These are phyloP conservation scores for Lachnellula hyalina DNA, from an alignment of 2,329 filamentous ascomycete genomes.

Conservation along the genomic window DNA sequence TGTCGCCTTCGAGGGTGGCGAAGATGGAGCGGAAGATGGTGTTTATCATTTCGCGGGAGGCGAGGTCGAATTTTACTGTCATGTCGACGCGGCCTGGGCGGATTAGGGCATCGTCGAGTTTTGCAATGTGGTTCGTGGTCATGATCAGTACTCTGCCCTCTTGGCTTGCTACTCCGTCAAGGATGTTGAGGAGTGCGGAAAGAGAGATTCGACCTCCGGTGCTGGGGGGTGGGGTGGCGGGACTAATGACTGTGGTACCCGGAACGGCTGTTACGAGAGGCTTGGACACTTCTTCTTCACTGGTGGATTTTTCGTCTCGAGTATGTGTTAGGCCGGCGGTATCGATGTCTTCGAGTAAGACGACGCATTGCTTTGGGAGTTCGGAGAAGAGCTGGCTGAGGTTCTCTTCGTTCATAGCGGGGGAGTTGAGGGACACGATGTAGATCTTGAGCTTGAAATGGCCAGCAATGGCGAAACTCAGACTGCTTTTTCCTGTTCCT, in stretches of 20 bases:
- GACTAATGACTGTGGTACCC: conserved; percentile 5
- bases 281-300: conserved; percentile 9
- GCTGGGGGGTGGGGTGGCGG: conserved; percentile 1
- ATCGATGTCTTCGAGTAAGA: conserved; percentile 73
- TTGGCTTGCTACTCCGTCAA: conserved; percentile 62
- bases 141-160: conserved; percentile 66
- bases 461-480: conserved; percentile 65
- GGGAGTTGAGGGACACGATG: conserved; percentile 62
- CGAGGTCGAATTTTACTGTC: conserved; percentile 46
- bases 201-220: conserved; percentile 43
- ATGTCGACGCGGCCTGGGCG: conserved; percentile 59
- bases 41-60: conserved; percentile 23
- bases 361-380: conserved; percentile 64
- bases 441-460: conserved; percentile 67
- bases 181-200: conserved; percentile 61
- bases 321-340: conserved; percentile 61
- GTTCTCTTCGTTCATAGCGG: conserved; percentile 57
- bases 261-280: conserved; percentile 18
- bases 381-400: conserved; percentile 59
- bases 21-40: conserved; percentile 30
- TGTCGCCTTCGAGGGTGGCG: conserved; percentile 34
- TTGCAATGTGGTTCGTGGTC: conserved; percentile 63
- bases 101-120: conserved; percentile 56
- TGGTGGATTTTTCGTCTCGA: conserved; percentile 14
- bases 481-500: conserved; percentile 72